Percentiles rank a stretch among this genome's conserved stretches.
Conservation (phyloP, 306 rosid genomes). For the Gynostemma pentaphyllum region DNA sequence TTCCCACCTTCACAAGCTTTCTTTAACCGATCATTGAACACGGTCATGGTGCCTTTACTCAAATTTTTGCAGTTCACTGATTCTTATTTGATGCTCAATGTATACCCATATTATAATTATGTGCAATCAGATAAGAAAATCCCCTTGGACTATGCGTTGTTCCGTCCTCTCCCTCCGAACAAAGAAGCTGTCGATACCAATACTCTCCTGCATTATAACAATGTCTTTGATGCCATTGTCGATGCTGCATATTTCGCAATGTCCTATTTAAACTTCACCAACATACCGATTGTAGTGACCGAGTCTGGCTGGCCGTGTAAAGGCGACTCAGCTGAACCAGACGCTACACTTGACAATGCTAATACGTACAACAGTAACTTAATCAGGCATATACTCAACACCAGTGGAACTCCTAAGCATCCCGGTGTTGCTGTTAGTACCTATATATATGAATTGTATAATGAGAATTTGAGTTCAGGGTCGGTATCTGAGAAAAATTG, state of each 20-base stretch:
- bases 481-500: conserved; percentile 72
- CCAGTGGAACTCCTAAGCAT: conserved; percentile 88
- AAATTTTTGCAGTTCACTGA: conserved; percentile 69
- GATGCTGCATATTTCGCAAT: conserved; percentile 93
- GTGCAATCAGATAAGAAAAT: conserved; percentile 63
- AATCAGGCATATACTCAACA: conserved; percentile 75
- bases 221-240: conserved; percentile 85
- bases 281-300: conserved; percentile 62
- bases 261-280: conserved; percentile 67
- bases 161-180: conserved; percentile 87
- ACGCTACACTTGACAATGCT: conserved; percentile 71
- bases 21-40: conserved; percentile 84
- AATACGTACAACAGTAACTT: conserved; percentile 90
- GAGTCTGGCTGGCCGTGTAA: conserved; percentile 96
- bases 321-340: conserved; percentile 66
- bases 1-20: conserved; percentile 98
- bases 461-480: conserved; percentile 78
- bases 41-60: conserved; percentile 74
- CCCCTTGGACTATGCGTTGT: conserved; percentile 87
- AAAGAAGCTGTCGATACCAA: conserved; percentile 90
- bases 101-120: conserved; percentile 83
- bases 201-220: conserved; percentile 83
- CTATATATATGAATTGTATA: conserved; percentile 79
- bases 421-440: conserved; percentile 85
- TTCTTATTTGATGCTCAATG: conserved; percentile 77